Conservation (phyloP, 768 basidiomycete genomes). For the Boletus barrowsii region DNA sequence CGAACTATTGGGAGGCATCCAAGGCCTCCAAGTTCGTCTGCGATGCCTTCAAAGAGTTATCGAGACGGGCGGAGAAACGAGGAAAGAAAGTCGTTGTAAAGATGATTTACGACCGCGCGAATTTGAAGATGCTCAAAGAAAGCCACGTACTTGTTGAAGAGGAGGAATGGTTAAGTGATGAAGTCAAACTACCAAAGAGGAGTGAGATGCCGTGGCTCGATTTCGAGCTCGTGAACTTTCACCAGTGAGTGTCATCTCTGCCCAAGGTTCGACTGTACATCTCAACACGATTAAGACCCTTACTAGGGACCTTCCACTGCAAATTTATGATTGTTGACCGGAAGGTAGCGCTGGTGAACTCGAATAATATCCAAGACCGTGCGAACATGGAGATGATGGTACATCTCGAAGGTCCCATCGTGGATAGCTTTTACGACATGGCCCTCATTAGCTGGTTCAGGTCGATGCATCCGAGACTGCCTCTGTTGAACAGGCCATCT, state of each 20-base stretch:
- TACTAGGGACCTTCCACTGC: constrained; percentile 68
- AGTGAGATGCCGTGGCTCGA: constrained; percentile 59
- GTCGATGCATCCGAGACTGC: constrained; percentile 43
- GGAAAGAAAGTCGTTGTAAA: constrained; percentile 56
- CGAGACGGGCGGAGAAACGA: constrained; percentile 42
- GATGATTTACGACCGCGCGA: constrained; percentile 68
- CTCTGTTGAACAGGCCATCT: constrained; percentile 35
- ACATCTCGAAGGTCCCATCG: constrained; percentile 68
- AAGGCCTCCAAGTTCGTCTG: constrained; percentile 50
- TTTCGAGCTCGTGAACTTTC: constrained; percentile 58
- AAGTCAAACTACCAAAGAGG: constrained; percentile 49
- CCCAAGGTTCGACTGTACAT: neutral
- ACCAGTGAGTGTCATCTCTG: constrained; percentile 28
- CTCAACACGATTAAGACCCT: constrained; percentile 31
- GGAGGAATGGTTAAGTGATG: constrained; percentile 41
- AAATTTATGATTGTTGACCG: constrained; percentile 71
- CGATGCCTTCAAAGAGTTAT: constrained; percentile 51
- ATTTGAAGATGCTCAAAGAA: constrained; percentile 45
- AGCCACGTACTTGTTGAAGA: constrained; percentile 48
- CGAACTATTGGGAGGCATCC: constrained; percentile 59
- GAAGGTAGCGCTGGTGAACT: constrained; percentile 61
- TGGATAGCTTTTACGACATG: constrained; percentile 67
- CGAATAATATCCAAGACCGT: constrained; percentile 66
- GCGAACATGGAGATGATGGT: constrained; percentile 59
- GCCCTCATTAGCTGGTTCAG: constrained; percentile 61